These are phyloP conservation scores for Aureobasidium sp. DNA, from an alignment of 2,329 filamentous ascomycete genomes.

Conservation along the genomic window DNA sequence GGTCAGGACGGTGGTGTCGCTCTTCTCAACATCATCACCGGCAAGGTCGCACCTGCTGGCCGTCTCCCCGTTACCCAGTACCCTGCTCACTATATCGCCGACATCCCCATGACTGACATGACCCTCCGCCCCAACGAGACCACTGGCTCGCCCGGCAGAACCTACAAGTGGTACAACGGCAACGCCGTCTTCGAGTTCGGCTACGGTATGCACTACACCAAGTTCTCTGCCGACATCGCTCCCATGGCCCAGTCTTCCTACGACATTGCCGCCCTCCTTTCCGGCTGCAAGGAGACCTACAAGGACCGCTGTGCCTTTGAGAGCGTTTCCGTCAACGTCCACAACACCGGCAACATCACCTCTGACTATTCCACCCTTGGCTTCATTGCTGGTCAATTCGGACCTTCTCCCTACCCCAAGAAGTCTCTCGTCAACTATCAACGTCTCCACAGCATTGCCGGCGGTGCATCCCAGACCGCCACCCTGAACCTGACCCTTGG, in stretches of 20 bases:
- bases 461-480: conserved; percentile 21
- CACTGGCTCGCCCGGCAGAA: conserved; percentile 40
- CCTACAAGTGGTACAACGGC: conserved; percentile 50
- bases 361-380: conserved; percentile 47
- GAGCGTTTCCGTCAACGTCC: conserved; percentile 35
- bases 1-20: conserved; percentile 51
- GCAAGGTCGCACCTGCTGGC: conserved; percentile 43
- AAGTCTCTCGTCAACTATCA: conserved; percentile 46
- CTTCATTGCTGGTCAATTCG: conserved; percentile 41
- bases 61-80: conserved; percentile 49
- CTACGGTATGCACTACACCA: conserved; percentile 50
- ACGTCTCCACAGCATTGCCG: conserved; percentile 30
- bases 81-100: conserved; percentile 41
- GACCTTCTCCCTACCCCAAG: conserved; percentile 42
- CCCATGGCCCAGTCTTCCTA: conserved; percentile 15
- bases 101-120: conserved; percentile 49
- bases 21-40: conserved; percentile 46
- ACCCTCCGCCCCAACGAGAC: conserved; percentile 38
- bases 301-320: conserved; percentile 37
- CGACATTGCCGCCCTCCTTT: conserved; percentile 31
- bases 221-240: conserved; percentile 31
- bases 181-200: conserved; percentile 46
- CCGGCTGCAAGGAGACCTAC: conserved; percentile 29
- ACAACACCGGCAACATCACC: conserved; percentile 37
- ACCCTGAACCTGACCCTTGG: conserved; percentile 40